Evolutionary conservation across 768 basidiomycete genomes (phyloP).

Genomic region (Nevesoporus exiguus): DNA sequence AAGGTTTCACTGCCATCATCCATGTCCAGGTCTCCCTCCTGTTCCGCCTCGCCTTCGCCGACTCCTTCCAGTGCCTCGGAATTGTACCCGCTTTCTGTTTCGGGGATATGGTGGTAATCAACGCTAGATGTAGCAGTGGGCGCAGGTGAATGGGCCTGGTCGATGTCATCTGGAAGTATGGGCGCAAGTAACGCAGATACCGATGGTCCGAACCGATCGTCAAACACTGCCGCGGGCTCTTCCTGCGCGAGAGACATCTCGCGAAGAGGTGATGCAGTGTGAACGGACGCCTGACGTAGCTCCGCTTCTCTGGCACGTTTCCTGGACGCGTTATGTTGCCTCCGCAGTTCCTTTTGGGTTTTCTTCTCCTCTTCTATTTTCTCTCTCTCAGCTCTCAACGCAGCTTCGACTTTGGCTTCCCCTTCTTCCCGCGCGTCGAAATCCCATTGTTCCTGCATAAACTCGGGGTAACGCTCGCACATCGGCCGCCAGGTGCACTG

Average conservation of each 20-base stretch:
- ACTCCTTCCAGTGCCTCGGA: slow-evolving; percentile 41
- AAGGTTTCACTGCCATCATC: slow-evolving; percentile 20
- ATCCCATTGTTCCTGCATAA: slow-evolving; percentile 75
- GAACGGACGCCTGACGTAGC: slow-evolving; percentile 20
- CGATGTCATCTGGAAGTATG: slow-evolving; percentile 26
- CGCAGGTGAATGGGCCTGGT: slow-evolving; percentile 46
- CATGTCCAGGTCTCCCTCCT: slow-evolving; percentile 23
- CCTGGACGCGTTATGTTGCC: slow-evolving; percentile 49
- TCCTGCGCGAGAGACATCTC: slow-evolving; percentile 33
- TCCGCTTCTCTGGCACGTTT: slow-evolving; percentile 44
- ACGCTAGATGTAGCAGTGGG: slow-evolving; percentile 49
- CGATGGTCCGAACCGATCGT: slow-evolving; percentile 27
- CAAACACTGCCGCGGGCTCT: slow-evolving; percentile 18
- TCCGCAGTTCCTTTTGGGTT: slow-evolving; percentile 46
- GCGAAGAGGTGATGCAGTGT: slow-evolving; percentile 25
- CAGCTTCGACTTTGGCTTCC: slow-evolving; percentile 48
- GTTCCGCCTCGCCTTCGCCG: slow-evolving; percentile 26
- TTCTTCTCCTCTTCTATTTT: slow-evolving; percentile 35
- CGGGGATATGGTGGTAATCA: slow-evolving; percentile 38
- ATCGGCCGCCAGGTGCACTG: slow-evolving; percentile 70
- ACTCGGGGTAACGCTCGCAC: slow-evolving; percentile 82
- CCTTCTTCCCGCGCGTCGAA: slow-evolving; percentile 77
- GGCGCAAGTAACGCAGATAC: slow-evolving; percentile 27
- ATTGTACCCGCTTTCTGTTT: slow-evolving; percentile 54
- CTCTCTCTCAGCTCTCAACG: slow-evolving; percentile 44